phyloP scores from a whole-genome alignment of 805 yeast genomes.

The Cyberlindnera saturnus region DNA sequence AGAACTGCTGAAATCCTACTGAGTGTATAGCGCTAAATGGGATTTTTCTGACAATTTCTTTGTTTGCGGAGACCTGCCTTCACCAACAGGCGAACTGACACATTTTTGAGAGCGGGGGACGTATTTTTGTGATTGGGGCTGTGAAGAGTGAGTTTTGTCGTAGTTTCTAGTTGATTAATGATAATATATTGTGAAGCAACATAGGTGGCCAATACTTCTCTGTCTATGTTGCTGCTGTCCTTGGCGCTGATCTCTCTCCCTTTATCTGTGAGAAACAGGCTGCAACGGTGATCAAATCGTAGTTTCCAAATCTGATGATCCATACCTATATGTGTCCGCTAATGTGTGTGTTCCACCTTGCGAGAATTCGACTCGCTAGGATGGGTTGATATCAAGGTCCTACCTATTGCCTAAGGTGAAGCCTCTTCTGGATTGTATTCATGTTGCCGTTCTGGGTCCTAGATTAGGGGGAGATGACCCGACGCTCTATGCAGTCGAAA shows the following conservation, averaged over 20 bases:
- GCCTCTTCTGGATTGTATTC: slow-evolving; percentile 57
- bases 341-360: too few relatives aligned
- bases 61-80: too few relatives aligned
- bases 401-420: slow-evolving; percentile 55
- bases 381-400: slow-evolving; percentile 36
- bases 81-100: background rate
- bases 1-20: too few relatives aligned
- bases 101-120: slow-evolving; percentile 45
- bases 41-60: too few relatives aligned
- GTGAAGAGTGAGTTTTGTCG: slow-evolving; percentile 53
- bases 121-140: slow-evolving; percentile 82
- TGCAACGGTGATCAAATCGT: slow-evolving; percentile 73
- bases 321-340: slow-evolving; percentile 56
- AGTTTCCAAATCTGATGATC: slow-evolving; percentile 94
- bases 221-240: too few relatives aligned
- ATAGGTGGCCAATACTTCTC: slow-evolving; percentile 96
- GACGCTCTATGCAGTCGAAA: slow-evolving; percentile 54
- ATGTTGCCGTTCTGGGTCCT: slow-evolving; percentile 85
- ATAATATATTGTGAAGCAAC: slow-evolving; percentile 36
- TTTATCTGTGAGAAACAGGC: too few relatives aligned
- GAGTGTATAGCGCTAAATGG: too few relatives aligned
- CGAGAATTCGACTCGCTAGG: too few relatives aligned
- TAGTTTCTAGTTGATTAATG: background rate
- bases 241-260: too few relatives aligned
- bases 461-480: slow-evolving; percentile 81